Conservation (phyloP, 1,139 yeast species). For the Suhomyces yuchorum region DNA sequence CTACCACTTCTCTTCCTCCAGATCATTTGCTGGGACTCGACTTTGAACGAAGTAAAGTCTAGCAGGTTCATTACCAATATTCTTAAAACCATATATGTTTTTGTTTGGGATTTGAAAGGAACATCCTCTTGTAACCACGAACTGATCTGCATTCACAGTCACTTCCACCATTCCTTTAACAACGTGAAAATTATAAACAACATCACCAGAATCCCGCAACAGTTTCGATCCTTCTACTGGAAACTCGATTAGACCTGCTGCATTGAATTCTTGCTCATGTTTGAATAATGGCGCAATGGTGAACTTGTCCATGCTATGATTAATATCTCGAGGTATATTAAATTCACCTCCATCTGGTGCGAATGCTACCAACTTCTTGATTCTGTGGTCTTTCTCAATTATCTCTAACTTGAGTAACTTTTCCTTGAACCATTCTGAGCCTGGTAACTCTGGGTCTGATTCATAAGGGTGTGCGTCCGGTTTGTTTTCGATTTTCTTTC, state of each 20-base stretch:
- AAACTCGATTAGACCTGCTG: slow-evolving; percentile 74
- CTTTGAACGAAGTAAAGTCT: slow-evolving; percentile 79
- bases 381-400: slow-evolving; percentile 49
- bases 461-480: slow-evolving; percentile 33
- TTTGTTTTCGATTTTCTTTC: slow-evolving; percentile 14
- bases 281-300: slow-evolving; percentile 69
- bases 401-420: slow-evolving; percentile 54
- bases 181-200: slow-evolving; percentile 74
- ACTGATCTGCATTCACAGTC: slow-evolving; percentile 57
- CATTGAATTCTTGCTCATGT: slow-evolving; percentile 64
- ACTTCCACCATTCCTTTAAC: slow-evolving; percentile 73
- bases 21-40: slow-evolving; percentile 22
- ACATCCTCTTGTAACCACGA: slow-evolving; percentile 72
- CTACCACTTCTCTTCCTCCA: slow-evolving; percentile 11
- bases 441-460: slow-evolving; percentile 46
- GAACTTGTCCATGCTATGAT: slow-evolving; percentile 53
- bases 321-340: slow-evolving; percentile 35
- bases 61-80: slow-evolving; percentile 59
- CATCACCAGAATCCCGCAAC: slow-evolving; percentile 62
- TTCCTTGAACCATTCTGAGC: slow-evolving; percentile 58
- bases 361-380: slow-evolving; percentile 62
- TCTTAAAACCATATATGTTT: slow-evolving; percentile 65
- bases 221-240: slow-evolving; percentile 69
- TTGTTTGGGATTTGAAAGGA: slow-evolving; percentile 81
- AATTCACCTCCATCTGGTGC: slow-evolving; percentile 62